These are phyloP conservation scores for Madurella mycetomatis DNA, from an alignment of 2,329 filamentous ascomycete species.

Conservation along the genomic window DNA sequence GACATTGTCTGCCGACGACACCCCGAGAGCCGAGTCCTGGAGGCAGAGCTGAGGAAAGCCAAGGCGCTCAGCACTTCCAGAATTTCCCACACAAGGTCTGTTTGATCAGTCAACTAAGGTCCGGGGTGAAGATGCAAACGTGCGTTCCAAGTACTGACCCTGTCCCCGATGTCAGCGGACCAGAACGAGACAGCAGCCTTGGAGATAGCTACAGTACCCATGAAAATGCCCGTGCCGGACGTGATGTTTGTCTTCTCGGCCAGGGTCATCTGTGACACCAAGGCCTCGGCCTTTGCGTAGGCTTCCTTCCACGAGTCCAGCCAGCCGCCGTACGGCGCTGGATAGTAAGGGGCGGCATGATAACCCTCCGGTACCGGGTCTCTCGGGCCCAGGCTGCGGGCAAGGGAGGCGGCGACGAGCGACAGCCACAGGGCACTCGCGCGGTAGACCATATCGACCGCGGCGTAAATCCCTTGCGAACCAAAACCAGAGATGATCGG, in stretches of 20 bases:
- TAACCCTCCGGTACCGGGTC: constrained; percentile 33
- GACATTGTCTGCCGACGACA: constrained; percentile 68
- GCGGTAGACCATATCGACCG: constrained; percentile 19
- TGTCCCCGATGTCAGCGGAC: constrained; percentile 9
- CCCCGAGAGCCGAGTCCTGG: constrained; percentile 66
- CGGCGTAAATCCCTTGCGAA: constrained; percentile 2
- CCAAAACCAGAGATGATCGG: not conserved
- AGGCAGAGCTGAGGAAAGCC: constrained; percentile 69
- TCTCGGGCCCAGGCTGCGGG: constrained; percentile 24
- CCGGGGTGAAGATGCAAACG: not conserved
- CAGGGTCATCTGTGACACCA: constrained; percentile 72
- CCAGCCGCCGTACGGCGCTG: constrained; percentile 69
- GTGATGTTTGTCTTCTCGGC: constrained; percentile 79
- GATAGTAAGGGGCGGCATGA: constrained; percentile 62
- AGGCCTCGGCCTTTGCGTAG: constrained; percentile 62
- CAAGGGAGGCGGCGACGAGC: constrained; percentile 19
- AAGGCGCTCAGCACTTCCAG: constrained; percentile 64
- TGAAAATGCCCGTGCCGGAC: constrained; percentile 64
- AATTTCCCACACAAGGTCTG: constrained; percentile 69
- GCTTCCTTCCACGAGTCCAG: constrained; percentile 61
- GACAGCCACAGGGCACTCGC: constrained; percentile 12
- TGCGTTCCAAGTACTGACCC: constrained; percentile 16
- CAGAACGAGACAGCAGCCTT: not conserved
- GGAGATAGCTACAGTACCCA: constrained; percentile 50
- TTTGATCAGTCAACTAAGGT: constrained; percentile 8